Conservation (phyloP, 371 early-diverging fungal species). For the Mortierella sp. region DNA sequence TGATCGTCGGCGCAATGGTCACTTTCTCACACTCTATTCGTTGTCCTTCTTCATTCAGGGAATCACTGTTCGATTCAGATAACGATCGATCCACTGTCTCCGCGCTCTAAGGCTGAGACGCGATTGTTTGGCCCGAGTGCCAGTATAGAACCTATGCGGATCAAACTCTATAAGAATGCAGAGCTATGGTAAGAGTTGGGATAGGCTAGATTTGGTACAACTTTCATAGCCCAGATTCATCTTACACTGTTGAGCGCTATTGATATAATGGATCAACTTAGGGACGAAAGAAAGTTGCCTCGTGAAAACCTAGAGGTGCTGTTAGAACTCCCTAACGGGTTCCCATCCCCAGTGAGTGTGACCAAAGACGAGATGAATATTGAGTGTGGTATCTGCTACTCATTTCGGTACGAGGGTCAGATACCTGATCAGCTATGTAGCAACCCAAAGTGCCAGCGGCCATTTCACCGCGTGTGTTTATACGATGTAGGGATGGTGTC, state of each 20-base stretch:
- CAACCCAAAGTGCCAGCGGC: conserved; percentile 62
- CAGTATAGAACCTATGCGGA: conserved; percentile 41
- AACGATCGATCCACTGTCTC: conserved; percentile 39
- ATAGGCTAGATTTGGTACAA: background rate
- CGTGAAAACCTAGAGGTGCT: conserved; percentile 48
- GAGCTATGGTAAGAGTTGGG: conserved; percentile 31
- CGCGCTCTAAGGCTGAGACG: conserved; percentile 38
- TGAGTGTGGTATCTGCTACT: conserved; percentile 71
- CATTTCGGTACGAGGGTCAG: conserved; percentile 58
- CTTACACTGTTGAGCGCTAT: background rate
- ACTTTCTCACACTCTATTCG: background rate
- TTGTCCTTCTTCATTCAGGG: conserved; percentile 8
- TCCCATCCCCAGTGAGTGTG: conserved; percentile 48
- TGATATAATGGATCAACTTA: background rate
- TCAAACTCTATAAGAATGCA: conserved; percentile 32
- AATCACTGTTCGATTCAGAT: conserved; percentile 57
- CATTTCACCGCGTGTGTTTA: conserved; percentile 64
- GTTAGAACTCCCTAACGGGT: conserved; percentile 38
- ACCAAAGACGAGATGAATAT: conserved; percentile 60
- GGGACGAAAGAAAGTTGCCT: conserved; percentile 30
- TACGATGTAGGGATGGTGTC: conserved; percentile 55
- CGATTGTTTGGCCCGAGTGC: conserved; percentile 46
- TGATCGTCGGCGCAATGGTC: background rate
- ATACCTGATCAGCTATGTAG: conserved; percentile 65
- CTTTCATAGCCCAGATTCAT: background rate